phyloP scores from a whole-genome alignment of 2,329 filamentous ascomycete species.

The Talaromyces marneffei region DNA sequence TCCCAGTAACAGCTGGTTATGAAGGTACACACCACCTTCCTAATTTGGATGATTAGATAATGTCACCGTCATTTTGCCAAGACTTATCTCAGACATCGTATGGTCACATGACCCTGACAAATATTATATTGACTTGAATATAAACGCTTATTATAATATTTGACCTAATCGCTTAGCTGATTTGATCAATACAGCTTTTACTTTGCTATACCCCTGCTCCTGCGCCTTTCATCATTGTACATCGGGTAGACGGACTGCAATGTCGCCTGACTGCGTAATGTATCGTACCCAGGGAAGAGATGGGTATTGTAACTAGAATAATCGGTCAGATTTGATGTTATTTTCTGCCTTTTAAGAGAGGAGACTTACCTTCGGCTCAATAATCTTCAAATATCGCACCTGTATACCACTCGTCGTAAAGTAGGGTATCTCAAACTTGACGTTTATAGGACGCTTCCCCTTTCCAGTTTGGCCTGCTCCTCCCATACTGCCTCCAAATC shows the following conservation, averaged over 20 bases:
- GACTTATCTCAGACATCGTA: no score
- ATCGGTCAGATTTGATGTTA: constrained; percentile 4
- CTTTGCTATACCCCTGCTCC: background rate
- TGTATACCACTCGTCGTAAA: constrained; percentile 99
- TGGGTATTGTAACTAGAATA: constrained; percentile 81
- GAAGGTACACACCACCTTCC: background rate
- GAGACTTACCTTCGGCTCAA: constrained; percentile 84
- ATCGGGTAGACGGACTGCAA: constrained; percentile 90
- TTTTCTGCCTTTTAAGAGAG: background rate
- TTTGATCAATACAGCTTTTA: background rate
- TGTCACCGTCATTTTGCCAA: background rate
- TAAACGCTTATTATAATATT: background rate
- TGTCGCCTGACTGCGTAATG: constrained; percentile 96
- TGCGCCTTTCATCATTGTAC: constrained; percentile 54
- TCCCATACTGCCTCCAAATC: constrained; percentile 94
- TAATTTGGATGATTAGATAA: background rate
- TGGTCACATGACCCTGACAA: no score
- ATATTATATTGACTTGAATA: background rate
- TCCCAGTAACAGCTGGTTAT: background rate
- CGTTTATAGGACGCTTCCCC: constrained; percentile 91
- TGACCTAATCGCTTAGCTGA: background rate
- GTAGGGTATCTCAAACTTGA: constrained; percentile 99
- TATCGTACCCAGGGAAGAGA: constrained; percentile 97
- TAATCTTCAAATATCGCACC: constrained; percentile 97
- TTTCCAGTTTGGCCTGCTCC: constrained; percentile 73